A percentile compares a stretch with the other conserved stretches of the same genome.
These are phyloP conservation scores for Lotmaria passim DNA, from an alignment of 208 protist genomes.

Conservation along the genomic window DNA sequence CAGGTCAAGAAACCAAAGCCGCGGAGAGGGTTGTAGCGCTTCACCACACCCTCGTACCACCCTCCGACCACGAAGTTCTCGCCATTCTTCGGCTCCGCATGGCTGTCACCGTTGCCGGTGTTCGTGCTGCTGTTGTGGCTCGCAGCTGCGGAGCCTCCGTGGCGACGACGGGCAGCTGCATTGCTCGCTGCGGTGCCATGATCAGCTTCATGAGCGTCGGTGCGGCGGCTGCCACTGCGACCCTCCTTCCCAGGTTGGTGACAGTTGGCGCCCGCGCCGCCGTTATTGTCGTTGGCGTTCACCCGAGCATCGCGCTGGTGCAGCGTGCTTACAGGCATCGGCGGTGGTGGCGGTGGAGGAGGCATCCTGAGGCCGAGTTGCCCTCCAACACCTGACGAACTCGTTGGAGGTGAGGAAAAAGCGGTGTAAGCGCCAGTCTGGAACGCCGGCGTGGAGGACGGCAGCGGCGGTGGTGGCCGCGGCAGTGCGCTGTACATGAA, in stretches of 20 bases:
- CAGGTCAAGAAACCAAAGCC: conserved; percentile 78
- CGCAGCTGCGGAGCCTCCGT: background rate
- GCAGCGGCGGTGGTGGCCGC: background rate
- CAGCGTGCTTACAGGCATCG: background rate
- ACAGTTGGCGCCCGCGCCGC: background rate
- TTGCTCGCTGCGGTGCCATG: background rate
- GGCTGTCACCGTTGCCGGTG: background rate
- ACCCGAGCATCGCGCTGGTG: background rate
- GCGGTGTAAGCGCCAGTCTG: background rate
- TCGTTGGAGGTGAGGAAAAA: background rate
- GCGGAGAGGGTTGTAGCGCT: conserved; percentile 77
- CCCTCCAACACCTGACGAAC: too few species aligned
- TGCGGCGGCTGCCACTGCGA: too few species aligned
- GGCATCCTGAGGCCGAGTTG: too few species aligned
- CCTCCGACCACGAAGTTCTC: conserved; percentile 43
- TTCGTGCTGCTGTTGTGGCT: background rate
- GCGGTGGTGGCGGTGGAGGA: background rate
- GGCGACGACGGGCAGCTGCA: background rate
- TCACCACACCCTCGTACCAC: conserved; percentile 72
- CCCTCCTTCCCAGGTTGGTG: too few species aligned
- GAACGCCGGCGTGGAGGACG: background rate
- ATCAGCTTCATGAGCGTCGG: too few species aligned
- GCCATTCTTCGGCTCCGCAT: conserved; percentile 41
- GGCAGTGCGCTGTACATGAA: background rate
- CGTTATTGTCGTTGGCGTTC: background rate